phyloP scores from a whole-genome alignment of 2,329 filamentous ascomycete genomes.

The Graphilbum sp. region DNA sequence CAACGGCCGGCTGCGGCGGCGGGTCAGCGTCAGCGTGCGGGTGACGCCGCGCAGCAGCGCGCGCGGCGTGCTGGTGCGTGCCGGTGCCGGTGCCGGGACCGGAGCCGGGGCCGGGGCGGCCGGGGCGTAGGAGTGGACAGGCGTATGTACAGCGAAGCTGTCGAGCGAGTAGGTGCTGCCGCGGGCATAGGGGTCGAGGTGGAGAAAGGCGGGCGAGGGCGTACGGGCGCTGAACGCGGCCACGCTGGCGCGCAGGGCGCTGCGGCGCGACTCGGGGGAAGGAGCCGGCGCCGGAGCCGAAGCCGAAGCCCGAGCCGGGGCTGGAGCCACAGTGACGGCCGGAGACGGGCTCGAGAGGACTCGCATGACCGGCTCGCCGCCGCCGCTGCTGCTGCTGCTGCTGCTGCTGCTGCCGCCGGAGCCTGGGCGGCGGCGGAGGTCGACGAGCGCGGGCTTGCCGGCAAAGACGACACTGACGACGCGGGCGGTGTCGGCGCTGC shows the following conservation, averaged over 20 bases:
- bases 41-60: slow-evolving; percentile 32
- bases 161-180: slow-evolving; percentile 19
- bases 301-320: no score
- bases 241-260: no score
- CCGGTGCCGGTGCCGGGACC: neutral
- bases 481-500: slow-evolving; percentile 36
- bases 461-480: slow-evolving; percentile 42
- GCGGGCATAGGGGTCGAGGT: slow-evolving; percentile 35
- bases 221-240: neutral
- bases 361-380: no score
- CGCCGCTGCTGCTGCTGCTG: neutral
- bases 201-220: slow-evolving; percentile 28
- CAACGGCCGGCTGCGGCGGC: slow-evolving; percentile 38
- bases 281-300: no score
- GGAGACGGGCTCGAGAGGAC: no score
- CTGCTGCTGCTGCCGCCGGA: slow-evolving; percentile 11
- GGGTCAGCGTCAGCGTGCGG: slow-evolving; percentile 35
- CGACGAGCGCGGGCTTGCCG: slow-evolving; percentile 41
- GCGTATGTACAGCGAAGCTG: no score
- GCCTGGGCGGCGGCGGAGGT: slow-evolving; percentile 13
- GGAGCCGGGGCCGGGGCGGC: neutral
- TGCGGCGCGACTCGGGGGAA: no score
- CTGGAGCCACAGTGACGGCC: no score
- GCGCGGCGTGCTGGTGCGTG: slow-evolving; percentile 16
- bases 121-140: slow-evolving; percentile 9